Conservation (phyloP, 2,329 filamentous ascomycete genomes). For the Macroventuria anomochaeta region DNA sequence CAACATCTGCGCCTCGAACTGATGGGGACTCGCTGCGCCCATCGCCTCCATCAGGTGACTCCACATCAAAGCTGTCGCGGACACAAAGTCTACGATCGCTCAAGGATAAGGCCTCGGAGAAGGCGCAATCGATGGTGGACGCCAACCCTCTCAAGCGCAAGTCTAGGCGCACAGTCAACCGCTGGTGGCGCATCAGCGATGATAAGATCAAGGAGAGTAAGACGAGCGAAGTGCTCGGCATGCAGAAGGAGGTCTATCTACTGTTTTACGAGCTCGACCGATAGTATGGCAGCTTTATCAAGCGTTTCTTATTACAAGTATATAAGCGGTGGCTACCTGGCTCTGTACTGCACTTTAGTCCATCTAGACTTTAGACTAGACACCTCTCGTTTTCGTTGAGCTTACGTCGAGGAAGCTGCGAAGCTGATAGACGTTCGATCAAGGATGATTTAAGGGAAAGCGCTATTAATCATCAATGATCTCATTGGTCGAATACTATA, state of each 20-base stretch:
- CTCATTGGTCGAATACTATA: slow-evolving; percentile 23
- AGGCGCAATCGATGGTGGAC: slow-evolving; percentile 54
- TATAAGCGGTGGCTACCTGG: neutral
- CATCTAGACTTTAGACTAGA: slow-evolving; percentile 12
- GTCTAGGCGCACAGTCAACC: slow-evolving; percentile 66
- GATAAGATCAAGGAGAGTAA: slow-evolving; percentile 96
- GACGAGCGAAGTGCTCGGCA: slow-evolving; percentile 85
- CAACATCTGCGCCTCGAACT: slow-evolving; percentile 42
- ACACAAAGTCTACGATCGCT: slow-evolving; percentile 39
- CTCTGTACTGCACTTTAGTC: neutral
- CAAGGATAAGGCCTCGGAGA: slow-evolving; percentile 42
- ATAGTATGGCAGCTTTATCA: neutral
- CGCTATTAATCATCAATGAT: slow-evolving; percentile 29
- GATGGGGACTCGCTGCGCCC: slow-evolving; percentile 32
- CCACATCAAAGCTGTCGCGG: slow-evolving; percentile 29
- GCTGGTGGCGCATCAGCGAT: slow-evolving; percentile 98
- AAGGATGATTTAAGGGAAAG: neutral
- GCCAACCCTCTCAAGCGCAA: slow-evolving; percentile 58
- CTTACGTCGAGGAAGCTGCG: neutral
- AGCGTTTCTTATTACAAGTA: neutral
- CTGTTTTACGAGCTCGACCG: slow-evolving; percentile 89
- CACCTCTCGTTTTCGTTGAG: slow-evolving; percentile 1
- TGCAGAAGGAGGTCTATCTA: slow-evolving; percentile 96
- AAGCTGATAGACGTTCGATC: neutral
- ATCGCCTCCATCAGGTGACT: slow-evolving; percentile 23